phyloP scores from a whole-genome alignment of 148 eudicot species.

The Heliamphora exappendiculata region DNA sequence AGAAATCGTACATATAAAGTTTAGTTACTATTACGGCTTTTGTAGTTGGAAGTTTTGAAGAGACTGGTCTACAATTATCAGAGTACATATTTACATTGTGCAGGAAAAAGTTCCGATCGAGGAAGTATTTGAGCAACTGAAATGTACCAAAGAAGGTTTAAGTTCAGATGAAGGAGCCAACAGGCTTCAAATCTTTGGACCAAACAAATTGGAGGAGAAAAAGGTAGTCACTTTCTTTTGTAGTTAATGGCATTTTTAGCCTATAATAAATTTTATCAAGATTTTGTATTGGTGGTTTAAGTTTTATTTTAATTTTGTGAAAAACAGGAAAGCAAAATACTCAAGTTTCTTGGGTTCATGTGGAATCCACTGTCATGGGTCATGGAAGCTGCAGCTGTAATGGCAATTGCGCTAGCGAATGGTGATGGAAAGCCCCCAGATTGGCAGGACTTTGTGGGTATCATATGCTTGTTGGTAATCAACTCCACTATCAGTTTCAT shows the following conservation, averaged over 20 bases:
- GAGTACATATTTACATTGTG: background rate
- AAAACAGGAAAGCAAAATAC: slow-evolving; percentile 81
- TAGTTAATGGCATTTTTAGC: background rate
- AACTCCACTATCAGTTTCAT: slow-evolving; percentile 94
- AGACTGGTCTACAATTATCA: background rate
- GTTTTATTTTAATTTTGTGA: background rate
- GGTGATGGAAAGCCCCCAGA: slow-evolving; percentile 80
- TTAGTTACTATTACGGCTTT: background rate
- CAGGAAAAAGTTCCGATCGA: slow-evolving; percentile 93
- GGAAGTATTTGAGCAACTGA: slow-evolving; percentile 86
- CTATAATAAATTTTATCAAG: background rate
- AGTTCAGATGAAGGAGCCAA: slow-evolving; percentile 63
- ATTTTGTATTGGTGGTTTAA: background rate
- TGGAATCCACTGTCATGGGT: slow-evolving; percentile 99
- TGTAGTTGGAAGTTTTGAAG: background rate
- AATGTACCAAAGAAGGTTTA: slow-evolving; percentile 75
- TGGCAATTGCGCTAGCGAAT: slow-evolving; percentile 92
- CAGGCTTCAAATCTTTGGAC: slow-evolving; percentile 81
- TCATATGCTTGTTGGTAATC: slow-evolving; percentile 70
- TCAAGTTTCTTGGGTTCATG: slow-evolving; percentile 95
- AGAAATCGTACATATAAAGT: background rate
- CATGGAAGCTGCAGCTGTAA: slow-evolving; percentile 96
- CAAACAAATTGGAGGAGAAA: slow-evolving; percentile 89
- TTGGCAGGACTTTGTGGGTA: slow-evolving; percentile 97
- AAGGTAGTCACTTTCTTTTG: slow-evolving; percentile 36